phyloP scores from a whole-genome alignment of 2,329 filamentous ascomycete species.

The Bipolaris gigantea region DNA sequence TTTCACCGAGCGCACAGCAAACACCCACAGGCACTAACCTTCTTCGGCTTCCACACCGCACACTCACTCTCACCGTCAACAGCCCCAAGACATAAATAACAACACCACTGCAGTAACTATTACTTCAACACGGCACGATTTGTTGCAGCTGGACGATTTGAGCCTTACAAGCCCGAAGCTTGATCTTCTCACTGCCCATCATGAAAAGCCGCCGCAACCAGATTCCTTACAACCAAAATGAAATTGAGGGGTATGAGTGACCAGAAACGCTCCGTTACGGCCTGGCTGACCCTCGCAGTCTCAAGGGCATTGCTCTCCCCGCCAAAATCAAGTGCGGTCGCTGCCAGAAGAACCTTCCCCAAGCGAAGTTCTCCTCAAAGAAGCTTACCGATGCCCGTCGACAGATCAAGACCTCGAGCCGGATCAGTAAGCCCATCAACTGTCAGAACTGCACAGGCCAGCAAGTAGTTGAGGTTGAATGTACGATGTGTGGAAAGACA shows the following conservation, averaged over 20 bases:
- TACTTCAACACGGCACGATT: no score
- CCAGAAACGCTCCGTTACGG: not conserved
- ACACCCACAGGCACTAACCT: not conserved
- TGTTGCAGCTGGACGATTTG: no score
- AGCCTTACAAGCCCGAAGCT: not conserved
- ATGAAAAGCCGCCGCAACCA: conserved; percentile 6
- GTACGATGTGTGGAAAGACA: conserved; percentile 50
- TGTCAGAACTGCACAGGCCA: conserved; percentile 52
- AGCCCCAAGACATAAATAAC: not conserved
- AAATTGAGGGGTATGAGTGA: conserved; percentile 15
- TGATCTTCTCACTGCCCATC: not conserved
- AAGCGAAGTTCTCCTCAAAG: conserved; percentile 51
- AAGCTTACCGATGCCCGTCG: conserved; percentile 46
- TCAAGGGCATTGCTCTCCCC: conserved; percentile 26
- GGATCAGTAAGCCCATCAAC: conserved; percentile 33
- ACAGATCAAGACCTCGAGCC: conserved; percentile 14
- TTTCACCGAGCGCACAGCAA: no score
- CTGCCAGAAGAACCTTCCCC: conserved; percentile 48
- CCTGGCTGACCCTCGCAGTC: conserved; percentile 8
- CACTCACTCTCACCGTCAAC: not conserved
- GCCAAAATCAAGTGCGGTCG: conserved; percentile 49
- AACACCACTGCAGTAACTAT: no score
- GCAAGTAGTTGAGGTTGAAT: conserved; percentile 52
- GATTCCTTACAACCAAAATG: conserved; percentile 14
- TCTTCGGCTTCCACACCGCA: not conserved